Percentiles rank a stretch among this genome's conserved stretches.
phyloP scores from a whole-genome alignment of 768 basidiomycete species.

The Boletellus sp. region DNA sequence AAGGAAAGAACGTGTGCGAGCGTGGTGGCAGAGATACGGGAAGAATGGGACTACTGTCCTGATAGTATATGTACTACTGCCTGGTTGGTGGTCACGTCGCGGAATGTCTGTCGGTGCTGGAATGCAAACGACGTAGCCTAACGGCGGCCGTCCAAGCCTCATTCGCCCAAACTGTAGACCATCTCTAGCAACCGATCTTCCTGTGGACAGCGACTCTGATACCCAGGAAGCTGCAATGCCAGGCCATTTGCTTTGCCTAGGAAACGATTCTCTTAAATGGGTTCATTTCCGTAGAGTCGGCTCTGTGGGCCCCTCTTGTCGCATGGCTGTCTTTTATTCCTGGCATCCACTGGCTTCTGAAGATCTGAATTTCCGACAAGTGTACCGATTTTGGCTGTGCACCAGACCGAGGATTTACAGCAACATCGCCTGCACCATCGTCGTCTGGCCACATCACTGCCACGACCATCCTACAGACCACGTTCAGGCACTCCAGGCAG shows the following conservation, averaged over 20 bases:
- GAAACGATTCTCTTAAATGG: conserved; percentile 4
- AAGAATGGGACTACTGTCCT: no score
- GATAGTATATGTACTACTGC: no score
- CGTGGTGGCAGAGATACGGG: no score
- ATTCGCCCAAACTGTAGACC: background rate
- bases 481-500: conserved; percentile 1
- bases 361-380: conserved; percentile 2
- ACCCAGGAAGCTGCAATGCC: background rate
- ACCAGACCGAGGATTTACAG: conserved; percentile 1
- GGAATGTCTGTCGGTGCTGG: no score
- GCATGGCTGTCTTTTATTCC: no score
- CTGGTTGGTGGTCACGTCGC: no score
- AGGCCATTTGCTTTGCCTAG: background rate
- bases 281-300: conserved; percentile 3
- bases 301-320: no score
- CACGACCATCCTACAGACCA: background rate
- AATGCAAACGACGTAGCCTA: no score
- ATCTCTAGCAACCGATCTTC: conserved; percentile 21
- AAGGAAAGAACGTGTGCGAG: no score
- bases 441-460: background rate
- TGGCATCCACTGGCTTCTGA: no score
- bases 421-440: background rate
- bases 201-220: conserved; percentile 9
- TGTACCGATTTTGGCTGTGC: background rate
- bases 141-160: no score